Conservation (phyloP, 2,329 filamentous ascomycete species). For the Colletotrichum acutatum region DNA sequence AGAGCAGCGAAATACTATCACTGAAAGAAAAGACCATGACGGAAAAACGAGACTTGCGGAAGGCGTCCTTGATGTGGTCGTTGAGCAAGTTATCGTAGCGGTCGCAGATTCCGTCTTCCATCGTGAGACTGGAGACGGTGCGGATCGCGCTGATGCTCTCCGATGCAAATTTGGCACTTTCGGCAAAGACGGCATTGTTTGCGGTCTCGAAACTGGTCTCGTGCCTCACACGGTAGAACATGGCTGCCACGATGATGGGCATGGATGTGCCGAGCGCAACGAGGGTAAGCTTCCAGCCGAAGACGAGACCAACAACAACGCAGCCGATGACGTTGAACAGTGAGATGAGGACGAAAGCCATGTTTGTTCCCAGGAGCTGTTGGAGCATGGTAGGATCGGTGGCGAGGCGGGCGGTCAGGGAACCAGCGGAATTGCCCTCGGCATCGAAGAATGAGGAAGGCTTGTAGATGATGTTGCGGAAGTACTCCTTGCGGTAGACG, state of each 20-base stretch:
- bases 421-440: conserved; percentile 39
- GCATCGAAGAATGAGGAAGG: conserved; percentile 45
- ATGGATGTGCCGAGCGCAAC: conserved; percentile 41
- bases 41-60: conserved; percentile 27
- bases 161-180: conserved; percentile 34
- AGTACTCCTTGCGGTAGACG: conserved; percentile 38
- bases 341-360: conserved; percentile 34
- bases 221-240: conserved; percentile 34
- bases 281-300: conserved; percentile 54
- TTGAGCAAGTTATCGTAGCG: conserved; percentile 24
- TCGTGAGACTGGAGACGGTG: conserved; percentile 34
- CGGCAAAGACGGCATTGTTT: conserved; percentile 30
- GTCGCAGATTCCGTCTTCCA: conserved; percentile 32
- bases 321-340: conserved; percentile 37
- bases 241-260: conserved; percentile 37
- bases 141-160: conserved; percentile 35
- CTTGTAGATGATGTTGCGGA: conserved; percentile 48
- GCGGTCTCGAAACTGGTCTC: conserved; percentile 29
- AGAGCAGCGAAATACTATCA: conserved; percentile 30
- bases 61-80: conserved; percentile 24
- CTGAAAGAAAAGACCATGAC: conserved; percentile 32
- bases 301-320: conserved; percentile 43
- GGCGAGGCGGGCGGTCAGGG: conserved; percentile 39
- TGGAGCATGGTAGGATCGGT: conserved; percentile 37
- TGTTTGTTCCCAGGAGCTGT: conserved; percentile 37